Evolutionary conservation across 306 rosid genomes (phyloP).

Genomic region (Fagus crenata): DNA sequence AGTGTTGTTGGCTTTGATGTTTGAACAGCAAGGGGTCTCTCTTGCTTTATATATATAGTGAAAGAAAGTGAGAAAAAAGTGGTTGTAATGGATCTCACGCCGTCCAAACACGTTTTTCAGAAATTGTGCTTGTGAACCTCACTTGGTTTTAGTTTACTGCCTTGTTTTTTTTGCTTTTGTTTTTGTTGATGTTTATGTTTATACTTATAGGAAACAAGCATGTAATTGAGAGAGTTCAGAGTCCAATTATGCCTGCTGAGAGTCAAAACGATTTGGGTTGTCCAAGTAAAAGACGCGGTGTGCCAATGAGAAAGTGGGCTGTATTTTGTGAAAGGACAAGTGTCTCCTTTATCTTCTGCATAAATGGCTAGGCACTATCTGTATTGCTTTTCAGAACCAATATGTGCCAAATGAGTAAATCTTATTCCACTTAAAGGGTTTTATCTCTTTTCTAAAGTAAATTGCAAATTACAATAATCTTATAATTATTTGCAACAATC

Average conservation of each 20-base stretch:
- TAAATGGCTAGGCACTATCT: slow-evolving; percentile 8
- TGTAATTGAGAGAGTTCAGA: slow-evolving; percentile 4
- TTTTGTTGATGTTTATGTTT: not conserved
- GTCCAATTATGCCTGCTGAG: slow-evolving; percentile 5
- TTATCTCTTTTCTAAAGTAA: too few species aligned
- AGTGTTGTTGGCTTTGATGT: slow-evolving; percentile 2
- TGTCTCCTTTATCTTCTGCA: not conserved
- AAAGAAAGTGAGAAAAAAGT: slow-evolving; percentile 5
- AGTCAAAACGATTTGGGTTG: slow-evolving; percentile 38
- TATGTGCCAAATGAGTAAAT: too few species aligned
- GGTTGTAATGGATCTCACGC: slow-evolving; percentile 35
- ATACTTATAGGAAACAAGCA: not conserved
- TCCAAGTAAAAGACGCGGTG: slow-evolving; percentile 44
- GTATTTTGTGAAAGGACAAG: not conserved
- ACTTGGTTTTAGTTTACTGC: not conserved
- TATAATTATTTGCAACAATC: too few species aligned
- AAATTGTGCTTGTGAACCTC: slow-evolving; percentile 33
- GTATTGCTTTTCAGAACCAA: too few species aligned
- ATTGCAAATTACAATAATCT: too few species aligned
- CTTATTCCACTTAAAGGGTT: too few species aligned
- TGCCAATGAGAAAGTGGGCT: slow-evolving; percentile 2
- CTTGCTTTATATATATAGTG: not conserved
- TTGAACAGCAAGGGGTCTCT: slow-evolving; percentile 13
- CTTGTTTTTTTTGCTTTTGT: not conserved
- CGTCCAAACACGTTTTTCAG: slow-evolving; percentile 35